phyloP scores from a whole-genome alignment of 768 basidiomycete species.

The Brasilioporus rufonigricans region DNA sequence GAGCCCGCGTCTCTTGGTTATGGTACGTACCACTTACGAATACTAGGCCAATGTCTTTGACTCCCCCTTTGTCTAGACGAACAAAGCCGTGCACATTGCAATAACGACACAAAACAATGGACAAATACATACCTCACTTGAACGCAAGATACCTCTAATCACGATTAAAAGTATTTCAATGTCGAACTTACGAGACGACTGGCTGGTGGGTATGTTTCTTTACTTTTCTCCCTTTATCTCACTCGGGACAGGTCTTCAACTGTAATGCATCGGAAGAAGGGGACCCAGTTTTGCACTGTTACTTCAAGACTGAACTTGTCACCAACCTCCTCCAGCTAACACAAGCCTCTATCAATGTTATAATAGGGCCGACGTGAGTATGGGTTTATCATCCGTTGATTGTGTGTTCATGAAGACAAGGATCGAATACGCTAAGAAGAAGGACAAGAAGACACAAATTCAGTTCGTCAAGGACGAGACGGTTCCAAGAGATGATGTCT shows the following conservation, averaged over 20 bases:
- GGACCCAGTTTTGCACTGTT: constrained; percentile 86
- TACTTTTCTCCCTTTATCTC: background rate
- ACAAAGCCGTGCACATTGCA: constrained; percentile 80
- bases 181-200: constrained; percentile 92
- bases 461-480: constrained; percentile 89
- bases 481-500: constrained; percentile 70
- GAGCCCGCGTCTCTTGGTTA: constrained; percentile 84
- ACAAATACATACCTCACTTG: constrained; percentile 52
- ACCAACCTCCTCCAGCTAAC: constrained; percentile 81
- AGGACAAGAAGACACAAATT: constrained; percentile 88
- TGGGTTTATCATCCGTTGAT: background rate
- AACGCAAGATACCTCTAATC: constrained; percentile 86
- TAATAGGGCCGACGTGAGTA: constrained; percentile 75
- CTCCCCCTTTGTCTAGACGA: constrained; percentile 20
- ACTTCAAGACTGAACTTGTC: constrained; percentile 94
- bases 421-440: constrained; percentile 93
- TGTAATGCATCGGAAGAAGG: constrained; percentile 83
- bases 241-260: constrained; percentile 65
- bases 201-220: constrained; percentile 61
- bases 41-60: background rate
- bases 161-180: constrained; percentile 85
- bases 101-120: constrained; percentile 64
- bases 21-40: constrained; percentile 53
- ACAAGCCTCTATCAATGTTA: constrained; percentile 67
- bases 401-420: constrained; percentile 40